phyloP scores from a whole-genome alignment of 495 filamentous ascomycete genomes.

The Delitschia confertaspora region DNA sequence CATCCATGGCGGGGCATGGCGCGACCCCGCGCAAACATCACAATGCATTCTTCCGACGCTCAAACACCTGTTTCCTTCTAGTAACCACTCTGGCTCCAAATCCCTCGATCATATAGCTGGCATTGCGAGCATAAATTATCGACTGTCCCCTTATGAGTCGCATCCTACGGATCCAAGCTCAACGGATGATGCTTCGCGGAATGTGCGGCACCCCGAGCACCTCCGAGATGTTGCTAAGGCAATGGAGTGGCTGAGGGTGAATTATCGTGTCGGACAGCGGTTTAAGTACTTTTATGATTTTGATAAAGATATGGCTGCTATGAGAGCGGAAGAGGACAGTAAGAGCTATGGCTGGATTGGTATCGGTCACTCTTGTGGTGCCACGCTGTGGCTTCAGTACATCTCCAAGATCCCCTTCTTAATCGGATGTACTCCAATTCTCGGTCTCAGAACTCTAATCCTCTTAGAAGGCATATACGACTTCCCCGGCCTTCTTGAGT shows the following conservation, averaged over 20 bases:
- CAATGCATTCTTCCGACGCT: conserved; percentile 10
- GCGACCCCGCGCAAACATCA: conserved; percentile 21
- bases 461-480: conserved; percentile 62
- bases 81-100: not conserved
- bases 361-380: conserved; percentile 27
- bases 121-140: conserved; percentile 27
- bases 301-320: too few relatives aligned
- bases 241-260: conserved; percentile 5
- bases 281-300: too few relatives aligned
- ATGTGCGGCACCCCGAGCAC: conserved; percentile 23
- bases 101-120: conserved; percentile 13
- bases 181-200: conserved; percentile 7
- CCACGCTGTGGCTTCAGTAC: conserved; percentile 20
- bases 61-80: conserved; percentile 9
- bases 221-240: conserved; percentile 18
- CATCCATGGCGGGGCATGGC: conserved; percentile 31
- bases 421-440: not conserved
- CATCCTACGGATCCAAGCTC: conserved; percentile 14
- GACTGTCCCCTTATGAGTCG: conserved; percentile 19
- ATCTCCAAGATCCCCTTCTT: conserved; percentile 5
- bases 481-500: conserved; percentile 44
- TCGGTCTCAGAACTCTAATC: conserved; percentile 39
- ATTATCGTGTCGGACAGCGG: conserved; percentile 5
- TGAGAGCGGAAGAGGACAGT: not conserved
- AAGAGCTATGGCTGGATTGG: conserved; percentile 14